phyloP scores from a whole-genome alignment of 2,329 filamentous ascomycete genomes.

The Aspergillus felis region DNA sequence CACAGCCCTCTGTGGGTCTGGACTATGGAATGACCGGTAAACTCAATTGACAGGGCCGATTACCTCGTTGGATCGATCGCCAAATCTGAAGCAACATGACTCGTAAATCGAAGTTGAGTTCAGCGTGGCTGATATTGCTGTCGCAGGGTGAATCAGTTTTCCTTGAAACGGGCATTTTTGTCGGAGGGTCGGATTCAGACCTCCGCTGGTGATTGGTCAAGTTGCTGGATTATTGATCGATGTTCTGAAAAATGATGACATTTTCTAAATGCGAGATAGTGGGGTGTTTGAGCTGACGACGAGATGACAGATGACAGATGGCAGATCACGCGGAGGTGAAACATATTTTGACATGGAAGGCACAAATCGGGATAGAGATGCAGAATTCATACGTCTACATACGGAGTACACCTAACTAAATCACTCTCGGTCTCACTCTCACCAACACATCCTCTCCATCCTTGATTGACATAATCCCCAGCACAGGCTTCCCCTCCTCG shows the following conservation, averaged over 20 bases:
- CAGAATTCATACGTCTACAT: too few relatives aligned
- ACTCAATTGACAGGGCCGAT: not conserved
- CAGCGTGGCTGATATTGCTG: too few relatives aligned
- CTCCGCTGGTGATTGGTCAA: not conserved
- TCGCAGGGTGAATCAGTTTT: not conserved
- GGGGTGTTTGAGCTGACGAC: not conserved
- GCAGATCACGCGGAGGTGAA: too few relatives aligned
- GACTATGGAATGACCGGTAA: not conserved
- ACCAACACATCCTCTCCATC: not conserved
- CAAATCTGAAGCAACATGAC: not conserved
- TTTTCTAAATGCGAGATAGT: not conserved
- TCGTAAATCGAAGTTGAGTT: not conserved
- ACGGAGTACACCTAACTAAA: too few relatives aligned
- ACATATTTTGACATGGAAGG: too few relatives aligned
- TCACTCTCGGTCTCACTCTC: not conserved
- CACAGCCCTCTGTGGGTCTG: not conserved
- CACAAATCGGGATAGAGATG: too few relatives aligned
- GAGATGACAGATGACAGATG: not conserved
- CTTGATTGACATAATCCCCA: not conserved
- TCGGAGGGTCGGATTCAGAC: not conserved
- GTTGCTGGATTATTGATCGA: not conserved
- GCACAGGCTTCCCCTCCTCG: slow-evolving; percentile 12
- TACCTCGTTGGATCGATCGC: not conserved
- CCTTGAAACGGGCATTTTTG: not conserved
- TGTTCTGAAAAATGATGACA: too few relatives aligned